Evolutionary conservation across 2,329 filamentous ascomycete genomes (phyloP).

Genomic region (Westerdykella sp.): DNA sequence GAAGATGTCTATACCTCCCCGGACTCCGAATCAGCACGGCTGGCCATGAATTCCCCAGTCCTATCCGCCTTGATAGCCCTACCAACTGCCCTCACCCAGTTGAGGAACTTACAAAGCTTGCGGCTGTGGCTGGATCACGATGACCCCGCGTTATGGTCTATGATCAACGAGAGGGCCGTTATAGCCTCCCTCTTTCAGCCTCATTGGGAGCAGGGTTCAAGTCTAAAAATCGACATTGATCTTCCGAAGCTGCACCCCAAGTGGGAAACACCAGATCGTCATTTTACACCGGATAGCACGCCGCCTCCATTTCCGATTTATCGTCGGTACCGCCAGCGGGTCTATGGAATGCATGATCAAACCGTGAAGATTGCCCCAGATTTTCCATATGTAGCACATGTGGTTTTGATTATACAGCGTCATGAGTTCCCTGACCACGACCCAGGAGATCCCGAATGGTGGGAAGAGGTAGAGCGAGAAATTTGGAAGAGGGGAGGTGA

Average conservation of each 20-base stretch:
- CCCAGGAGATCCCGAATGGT: not conserved
- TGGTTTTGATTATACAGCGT: too few relatives aligned
- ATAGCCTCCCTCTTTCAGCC: conserved; percentile 5
- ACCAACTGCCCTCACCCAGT: conserved; percentile 1
- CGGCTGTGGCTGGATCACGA: conserved; percentile 10
- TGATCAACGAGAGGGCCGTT: conserved; percentile 10
- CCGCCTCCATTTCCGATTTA: conserved; percentile 3
- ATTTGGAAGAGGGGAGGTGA: too few relatives aligned
- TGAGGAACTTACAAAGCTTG: conserved; percentile 5
- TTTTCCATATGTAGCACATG: conserved; percentile 2
- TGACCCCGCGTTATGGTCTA: conserved; percentile 6
- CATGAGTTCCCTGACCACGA: too few relatives aligned
- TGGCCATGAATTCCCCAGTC: not conserved
- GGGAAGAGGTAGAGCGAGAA: not conserved
- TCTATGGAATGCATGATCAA: conserved; percentile 1
- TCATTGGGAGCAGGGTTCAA: not conserved
- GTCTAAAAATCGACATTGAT: conserved; percentile 4
- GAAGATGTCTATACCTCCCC: conserved; percentile 2
- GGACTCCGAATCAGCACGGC: conserved; percentile 1
- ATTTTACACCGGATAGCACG: conserved; percentile 5
- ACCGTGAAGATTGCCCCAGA: conserved; percentile 1
- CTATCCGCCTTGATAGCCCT: conserved; percentile 3
- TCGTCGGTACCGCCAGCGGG: conserved; percentile 7
- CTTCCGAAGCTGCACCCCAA: conserved; percentile 11
- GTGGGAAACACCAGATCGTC: conserved; percentile 7